A percentile compares a stretch with the other conserved stretches of the same genome.
Evolutionary conservation across 2,329 filamentous ascomycete species (phyloP).

Genomic region (Cordyceps tenuipes): DNA sequence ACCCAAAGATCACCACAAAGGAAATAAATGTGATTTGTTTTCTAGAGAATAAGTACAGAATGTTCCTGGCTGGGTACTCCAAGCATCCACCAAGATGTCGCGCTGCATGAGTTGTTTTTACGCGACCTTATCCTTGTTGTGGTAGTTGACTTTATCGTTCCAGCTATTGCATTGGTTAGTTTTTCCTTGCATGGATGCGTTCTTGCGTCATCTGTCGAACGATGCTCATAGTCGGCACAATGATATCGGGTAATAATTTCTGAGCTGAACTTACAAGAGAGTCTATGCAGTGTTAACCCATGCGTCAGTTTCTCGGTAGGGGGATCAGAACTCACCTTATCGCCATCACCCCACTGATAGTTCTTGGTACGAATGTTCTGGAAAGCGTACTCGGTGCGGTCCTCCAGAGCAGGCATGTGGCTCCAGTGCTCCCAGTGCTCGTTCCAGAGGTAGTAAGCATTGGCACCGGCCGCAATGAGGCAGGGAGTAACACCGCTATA

Average conservation of each 20-base stretch:
- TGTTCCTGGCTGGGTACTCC: constrained; percentile 21
- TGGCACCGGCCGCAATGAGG: constrained; percentile 63
- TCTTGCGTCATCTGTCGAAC: neutral
- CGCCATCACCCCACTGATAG: constrained; percentile 89
- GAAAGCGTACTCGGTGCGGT: constrained; percentile 89
- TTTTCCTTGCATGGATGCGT: neutral
- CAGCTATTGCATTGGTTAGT: constrained; percentile 53
- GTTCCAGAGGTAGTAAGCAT: constrained; percentile 85
- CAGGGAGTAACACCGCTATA: constrained; percentile 65
- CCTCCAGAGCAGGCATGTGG: constrained; percentile 79
- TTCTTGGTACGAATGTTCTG: constrained; percentile 98
- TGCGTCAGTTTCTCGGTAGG: neutral
- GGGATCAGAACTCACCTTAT: constrained; percentile 58
- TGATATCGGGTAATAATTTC: neutral
- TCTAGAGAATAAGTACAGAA: constrained; percentile 27
- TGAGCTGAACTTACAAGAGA: constrained; percentile 48
- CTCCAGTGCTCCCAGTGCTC: constrained; percentile 96
- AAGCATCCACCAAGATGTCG: constrained; percentile 19
- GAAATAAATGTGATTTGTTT: constrained; percentile 21
- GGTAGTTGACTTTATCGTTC: constrained; percentile 93
- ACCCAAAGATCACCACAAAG: constrained; percentile 9
- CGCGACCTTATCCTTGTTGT: constrained; percentile 75
- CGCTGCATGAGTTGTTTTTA: constrained; percentile 25
- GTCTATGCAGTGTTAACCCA: constrained; percentile 39
- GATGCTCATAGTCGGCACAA: neutral